A percentile compares a stretch with the other conserved stretches of the same genome.
phyloP scores from a whole-genome alignment of 257 asterid species.

The Solanum sitiens region DNA sequence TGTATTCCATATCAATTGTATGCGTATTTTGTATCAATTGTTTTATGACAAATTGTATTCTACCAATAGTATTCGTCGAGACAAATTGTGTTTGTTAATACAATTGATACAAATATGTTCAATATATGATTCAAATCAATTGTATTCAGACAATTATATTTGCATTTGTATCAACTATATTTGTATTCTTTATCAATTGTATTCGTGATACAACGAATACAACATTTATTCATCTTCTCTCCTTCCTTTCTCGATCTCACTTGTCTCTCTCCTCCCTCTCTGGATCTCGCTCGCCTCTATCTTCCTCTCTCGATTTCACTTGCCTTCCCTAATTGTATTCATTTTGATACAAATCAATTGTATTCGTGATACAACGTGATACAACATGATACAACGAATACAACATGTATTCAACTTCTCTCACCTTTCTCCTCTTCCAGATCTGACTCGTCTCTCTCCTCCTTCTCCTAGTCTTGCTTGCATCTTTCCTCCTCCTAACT shows the following conservation, averaged over 20 bases:
- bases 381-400: not conserved
- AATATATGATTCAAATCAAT: too few species aligned
- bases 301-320: not conserved
- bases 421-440: not conserved
- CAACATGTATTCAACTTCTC: not conserved
- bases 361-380: not conserved
- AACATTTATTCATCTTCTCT: not conserved
- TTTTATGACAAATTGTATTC: not conserved
- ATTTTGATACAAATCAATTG: not conserved
- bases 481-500: not conserved
- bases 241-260: not conserved
- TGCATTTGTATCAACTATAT: not conserved
- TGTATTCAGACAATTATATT: not conserved
- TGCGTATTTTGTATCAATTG: not conserved
- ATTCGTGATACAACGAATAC: not conserved
- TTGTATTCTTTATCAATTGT: not conserved
- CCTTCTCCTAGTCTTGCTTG: not conserved
- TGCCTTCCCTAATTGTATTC: not conserved
- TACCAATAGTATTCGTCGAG: not conserved
- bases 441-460: not conserved
- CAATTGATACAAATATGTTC: not conserved
- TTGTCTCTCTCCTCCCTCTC: too few species aligned
- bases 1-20: not conserved
- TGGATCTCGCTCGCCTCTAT: too few species aligned
- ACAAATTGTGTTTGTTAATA: not conserved